Base-by-base conservation (phyloP, 2,329 filamentous ascomycete species). In the Phyllosticta citribraziliensis region DNA sequence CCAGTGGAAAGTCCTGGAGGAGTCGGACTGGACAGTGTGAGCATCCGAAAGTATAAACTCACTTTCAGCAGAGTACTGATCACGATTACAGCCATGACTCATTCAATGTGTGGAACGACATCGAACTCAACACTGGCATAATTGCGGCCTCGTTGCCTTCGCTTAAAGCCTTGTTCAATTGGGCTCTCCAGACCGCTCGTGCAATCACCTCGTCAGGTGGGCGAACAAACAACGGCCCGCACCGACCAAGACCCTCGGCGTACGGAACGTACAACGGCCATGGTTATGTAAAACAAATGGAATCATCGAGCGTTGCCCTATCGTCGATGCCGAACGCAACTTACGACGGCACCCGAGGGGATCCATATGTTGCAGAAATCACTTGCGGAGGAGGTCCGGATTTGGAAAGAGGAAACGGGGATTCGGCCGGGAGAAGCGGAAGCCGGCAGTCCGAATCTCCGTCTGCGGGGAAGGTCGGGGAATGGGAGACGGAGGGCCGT, bases 21-120 rank as follows among this genome's bases (percentile, higher is more conserved):
- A 74, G 12, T 65, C 64, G 0, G 76, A 79, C 61, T 71, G 68
- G 35, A 72, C 68, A 10, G 74, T 73, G 55, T 60, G 62, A 20
- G 62, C 10, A 59, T 14, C 54, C 56, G 17, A 54, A 14, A 54
- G 22, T 11, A 8, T 54, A 6, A 54, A 25, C 19, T 35, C 35
- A 20, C 11, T 33, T 33, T 22, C 1, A 17, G 52, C 10, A 54
- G 20, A 22, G 19, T 25, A 14, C 57, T 59, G 25, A 59, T 27
- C 54, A 70, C 24, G 22, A 11, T 10, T n/a, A 20, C 25, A 62
- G 60, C 11, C 58, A 69, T 55, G 71, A 76, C 63, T 66, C 66
- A 4, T 79, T 78, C 66, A 75, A 74, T 52, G 69, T 79, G 11
- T 79, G 76, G 76, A 75, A 75, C 64, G 74, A 71, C 62, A 72